Percentiles rank a stretch among this genome's conserved stretches.
Conservation (phyloP, 108 stramenopile genomes). For the Nitzschia inconspicua region DNA sequence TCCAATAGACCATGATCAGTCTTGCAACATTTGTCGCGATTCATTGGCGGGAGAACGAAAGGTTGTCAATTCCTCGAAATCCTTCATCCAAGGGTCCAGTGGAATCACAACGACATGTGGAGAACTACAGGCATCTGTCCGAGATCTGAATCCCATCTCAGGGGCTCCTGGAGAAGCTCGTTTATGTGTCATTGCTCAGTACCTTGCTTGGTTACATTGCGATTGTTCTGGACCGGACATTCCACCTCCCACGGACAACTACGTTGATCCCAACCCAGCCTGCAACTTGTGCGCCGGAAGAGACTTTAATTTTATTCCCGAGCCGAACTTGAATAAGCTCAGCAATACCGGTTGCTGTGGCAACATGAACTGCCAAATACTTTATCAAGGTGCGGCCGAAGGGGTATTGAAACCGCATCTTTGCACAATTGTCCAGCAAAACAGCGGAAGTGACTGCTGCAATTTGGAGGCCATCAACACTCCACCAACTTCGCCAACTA, state of each 20-base stretch:
- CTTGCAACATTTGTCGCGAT: slow-evolving; percentile 9
- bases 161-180: neutral
- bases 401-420: neutral
- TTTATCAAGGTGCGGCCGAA: neutral
- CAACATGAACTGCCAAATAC: neutral
- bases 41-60: neutral
- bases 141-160: neutral
- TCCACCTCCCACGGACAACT: neutral
- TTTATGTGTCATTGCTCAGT: neutral
- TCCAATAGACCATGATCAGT: too few species aligned
- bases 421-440: neutral
- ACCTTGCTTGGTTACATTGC: slow-evolving; percentile 3
- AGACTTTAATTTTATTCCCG: slow-evolving; percentile 8
- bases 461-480: neutral
- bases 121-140: slow-evolving; percentile 6
- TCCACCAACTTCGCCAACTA: neutral
- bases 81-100: neutral
- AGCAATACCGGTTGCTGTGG: slow-evolving; percentile 1
- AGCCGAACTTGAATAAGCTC: slow-evolving; percentile 8
- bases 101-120: neutral
- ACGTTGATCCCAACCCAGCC: neutral
- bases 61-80: neutral
- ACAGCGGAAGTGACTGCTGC: slow-evolving; percentile 5
- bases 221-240: slow-evolving; percentile 8
- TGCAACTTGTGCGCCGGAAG: neutral